phyloP scores from a whole-genome alignment of 306 rosid genomes.

The Spatholobus suberectus region DNA sequence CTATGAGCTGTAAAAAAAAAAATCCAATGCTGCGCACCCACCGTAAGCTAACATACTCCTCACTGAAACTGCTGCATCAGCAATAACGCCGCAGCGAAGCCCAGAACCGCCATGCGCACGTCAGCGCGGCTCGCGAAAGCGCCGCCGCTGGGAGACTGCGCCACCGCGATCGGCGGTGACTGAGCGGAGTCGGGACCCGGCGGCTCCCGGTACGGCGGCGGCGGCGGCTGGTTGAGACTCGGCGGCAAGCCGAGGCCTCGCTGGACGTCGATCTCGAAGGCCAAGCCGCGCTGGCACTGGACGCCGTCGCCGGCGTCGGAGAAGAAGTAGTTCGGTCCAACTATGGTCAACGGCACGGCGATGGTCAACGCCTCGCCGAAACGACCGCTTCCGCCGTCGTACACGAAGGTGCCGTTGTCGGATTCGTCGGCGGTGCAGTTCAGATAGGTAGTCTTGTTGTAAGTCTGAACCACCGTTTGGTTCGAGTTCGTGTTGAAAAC shows the following conservation, averaged over 20 bases:
- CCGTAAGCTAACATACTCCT: constrained; percentile 1
- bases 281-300: constrained; percentile 78
- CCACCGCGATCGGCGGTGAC: constrained; percentile 50
- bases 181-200: constrained; percentile 53
- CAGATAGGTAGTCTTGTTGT: constrained; percentile 61
- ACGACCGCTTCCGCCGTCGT: constrained; percentile 43
- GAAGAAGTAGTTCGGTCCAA: constrained; percentile 74
- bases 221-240: constrained; percentile 84
- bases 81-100: constrained; percentile 24
- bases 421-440: constrained; percentile 69
- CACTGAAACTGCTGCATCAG: constrained; percentile 1
- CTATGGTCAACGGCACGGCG: constrained; percentile 63
- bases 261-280: constrained; percentile 68
- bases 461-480: constrained; percentile 80
- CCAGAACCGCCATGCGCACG: constrained; percentile 36
- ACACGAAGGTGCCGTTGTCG: constrained; percentile 58
- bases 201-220: constrained; percentile 77
- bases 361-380: constrained; percentile 57
- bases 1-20: neutral
- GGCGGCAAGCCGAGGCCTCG: constrained; percentile 87
- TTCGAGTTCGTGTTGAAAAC: constrained; percentile 84
- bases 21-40: neutral
- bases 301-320: constrained; percentile 64
- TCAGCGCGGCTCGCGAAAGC: constrained; percentile 36
- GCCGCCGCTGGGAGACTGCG: constrained; percentile 37